Conservation (phyloP, 768 basidiomycete species). For the Neoboletus brunneissimus region DNA sequence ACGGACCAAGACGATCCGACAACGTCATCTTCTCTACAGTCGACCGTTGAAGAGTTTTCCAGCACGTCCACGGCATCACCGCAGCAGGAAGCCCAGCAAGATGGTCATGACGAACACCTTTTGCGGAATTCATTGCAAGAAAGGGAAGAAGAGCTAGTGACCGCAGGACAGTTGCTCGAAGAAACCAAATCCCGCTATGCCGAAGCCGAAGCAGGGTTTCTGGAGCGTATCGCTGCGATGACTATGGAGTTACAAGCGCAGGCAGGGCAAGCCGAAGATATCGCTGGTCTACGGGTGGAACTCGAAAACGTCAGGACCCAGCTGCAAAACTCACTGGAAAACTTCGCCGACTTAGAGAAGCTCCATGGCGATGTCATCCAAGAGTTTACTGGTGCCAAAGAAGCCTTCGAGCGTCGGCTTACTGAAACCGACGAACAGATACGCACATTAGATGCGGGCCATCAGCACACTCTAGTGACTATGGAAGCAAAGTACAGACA, state of each 20-base stretch:
- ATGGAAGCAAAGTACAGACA: conserved; percentile 36
- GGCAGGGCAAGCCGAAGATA: conserved; percentile 13
- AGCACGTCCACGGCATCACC: not conserved
- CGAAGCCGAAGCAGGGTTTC: conserved; percentile 31
- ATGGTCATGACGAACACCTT: conserved; percentile 31
- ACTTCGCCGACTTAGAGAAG: conserved; percentile 25
- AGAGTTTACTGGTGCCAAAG: conserved; percentile 23
- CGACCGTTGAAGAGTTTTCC: not conserved
- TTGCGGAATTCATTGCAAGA: conserved; percentile 39
- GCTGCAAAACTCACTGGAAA: conserved; percentile 20
- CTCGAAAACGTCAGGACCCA: conserved; percentile 26
- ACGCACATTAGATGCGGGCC: conserved; percentile 29
- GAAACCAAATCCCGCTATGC: conserved; percentile 36
- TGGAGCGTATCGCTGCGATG: conserved; percentile 27
- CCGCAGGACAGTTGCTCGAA: conserved; percentile 33
- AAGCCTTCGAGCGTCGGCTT: conserved; percentile 34
- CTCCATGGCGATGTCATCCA: conserved; percentile 23
- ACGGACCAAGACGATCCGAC: not conserved
- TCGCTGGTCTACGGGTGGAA: conserved; percentile 22
- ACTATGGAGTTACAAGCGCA: conserved; percentile 15
- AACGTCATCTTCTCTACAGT: not conserved
- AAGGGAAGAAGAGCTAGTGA: conserved; percentile 34
- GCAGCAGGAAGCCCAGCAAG: not conserved
- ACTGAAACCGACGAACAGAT: conserved; percentile 21
- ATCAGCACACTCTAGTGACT: conserved; percentile 12